Base-by-base conservation (phyloP, 176 grass and related monocot species). In the Aechmea fasciata region DNA sequence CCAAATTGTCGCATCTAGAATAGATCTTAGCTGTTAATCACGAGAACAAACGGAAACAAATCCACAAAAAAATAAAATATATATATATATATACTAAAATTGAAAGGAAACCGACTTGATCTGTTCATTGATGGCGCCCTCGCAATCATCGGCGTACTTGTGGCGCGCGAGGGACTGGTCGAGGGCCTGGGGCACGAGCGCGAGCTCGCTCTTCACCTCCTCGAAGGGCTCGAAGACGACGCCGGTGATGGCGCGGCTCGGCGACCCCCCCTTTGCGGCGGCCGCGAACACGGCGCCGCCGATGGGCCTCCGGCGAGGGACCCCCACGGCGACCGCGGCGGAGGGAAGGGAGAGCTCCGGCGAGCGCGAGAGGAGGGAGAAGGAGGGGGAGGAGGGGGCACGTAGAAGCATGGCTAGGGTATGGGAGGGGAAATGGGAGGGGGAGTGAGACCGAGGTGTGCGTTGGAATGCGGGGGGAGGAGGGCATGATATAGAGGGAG, bases 111-210 rank as follows among this genome's bases (percentile, higher is more conserved):
- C 54, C 54, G 54, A 69, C 75, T 77, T 77, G 75, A 77, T 77
- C 66, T 77, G 75, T 11, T 49, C 13, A 28, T 77, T 69, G 66
- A 77, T 69, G 75, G 75, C 66, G 13, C 28, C 51, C 52, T 77
- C 75, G 41, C 50, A 77, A 29, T 48, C 74, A 11, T 69, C 15
- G 18, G 29, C 15, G 51, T 77, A 77, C 53, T 25, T 69, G 51
- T 69, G 75, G 52, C 75, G 52, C 5, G 75, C 75, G 29, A 77
- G 33, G 8, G 75, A 77, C 52, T 69, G 65, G 11, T 77, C 65
- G 2, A 11, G 26, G 7, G 51, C 26, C 52, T 18, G 18, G 11
- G 65, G 75, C 26, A 77, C 75, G 65, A 77, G 28, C 18, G 75
- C 24, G 17, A 61, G 26, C 50, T 69, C n/a, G n/a, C 13, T 68